Base-by-base conservation (phyloP, 768 basidiomycete species). In the Podaxis sp. region DNA sequence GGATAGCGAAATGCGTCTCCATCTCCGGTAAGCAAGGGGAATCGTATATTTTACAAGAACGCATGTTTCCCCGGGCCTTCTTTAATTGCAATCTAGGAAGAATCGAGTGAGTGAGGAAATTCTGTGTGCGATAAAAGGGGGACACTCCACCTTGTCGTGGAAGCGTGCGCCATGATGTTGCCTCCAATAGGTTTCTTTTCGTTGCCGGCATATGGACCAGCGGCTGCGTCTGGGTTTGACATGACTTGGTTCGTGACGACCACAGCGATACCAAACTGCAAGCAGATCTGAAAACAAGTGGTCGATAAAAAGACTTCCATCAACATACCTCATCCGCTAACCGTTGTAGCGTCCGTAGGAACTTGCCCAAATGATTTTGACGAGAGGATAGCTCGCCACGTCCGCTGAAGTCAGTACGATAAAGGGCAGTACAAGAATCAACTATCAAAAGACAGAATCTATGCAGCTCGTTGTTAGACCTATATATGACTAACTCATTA, bases 111-210 rank as follows among this genome's bases (percentile, higher is more conserved):
- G 61, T 37, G 32, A 52, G 27, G 27, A 53, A 32, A 44, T 32
- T 42, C 60, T n/a, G 55, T 54, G 53, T 42, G 50, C 32, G 62
- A 55, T 42, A 53, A 38, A 50, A 27, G 25, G 21, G 5, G 40
- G 37, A 57, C 36, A 18, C 64, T 80, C 51, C 64, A 92, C 93
- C 96, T 86, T 50, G 96, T 98, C 16, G 97, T 98, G 0, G 95
- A 95, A 6, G 97, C 97, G 76, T 99, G 97, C 1, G 97, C 97
- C 84, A 99, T 90, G 68, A 99, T 99, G 73, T 99, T 99, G 23
- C 96, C 96, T 50, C 97, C 97, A 57, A 99, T 96, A 14, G 97
- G 97, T 74, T 99, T 99, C 82, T 97, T 96, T 75, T 94, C 91
- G 68, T 97, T 93, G 3, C 85, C 84, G 42, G 88, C 88, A 63